Base-by-base conservation (phyloP, 2,329 filamentous ascomycete genomes). In the Coniochaeta sp. region DNA sequence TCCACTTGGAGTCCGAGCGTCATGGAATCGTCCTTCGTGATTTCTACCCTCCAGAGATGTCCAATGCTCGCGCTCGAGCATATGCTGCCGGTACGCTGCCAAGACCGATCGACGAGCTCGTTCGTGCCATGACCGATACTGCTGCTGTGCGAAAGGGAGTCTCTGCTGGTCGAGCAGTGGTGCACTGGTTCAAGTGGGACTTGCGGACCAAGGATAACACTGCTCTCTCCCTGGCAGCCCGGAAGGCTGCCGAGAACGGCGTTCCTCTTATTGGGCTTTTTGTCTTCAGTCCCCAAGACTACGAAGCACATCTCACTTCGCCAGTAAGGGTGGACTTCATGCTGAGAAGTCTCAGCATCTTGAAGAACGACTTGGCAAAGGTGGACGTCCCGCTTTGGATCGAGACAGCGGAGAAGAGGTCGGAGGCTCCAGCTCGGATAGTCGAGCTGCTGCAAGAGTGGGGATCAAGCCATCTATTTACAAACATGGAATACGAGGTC, bases 181-280 rank as follows among this genome's bases (percentile, higher is more conserved):
- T 96, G 0, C 90, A 96, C 73, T 96, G 92, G 92, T 96, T 93
- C 78, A 96, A 95, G 74, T 86, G 84, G 68, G 93, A 96, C 71
- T 74, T 96, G 57, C 82, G 92, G 2, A 79, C 82, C 1, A 72
- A 75, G 0, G 93, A 97, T 71, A 96, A 96, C 70, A 88, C 83
- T 9, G 84, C 84, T 0, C 73, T 96, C 26, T 80, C 82, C 36
- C 73, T 86, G 62, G 92, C 92, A 0, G 86, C 83, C 59, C 75
- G 85, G 60, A 80, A 81, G 56, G 71, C 70, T 0, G 61, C 55
- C 2, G 62, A 58, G n/a, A 65, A 63, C 0, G 65, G 66, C 0
- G 67, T 93, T 0, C 88, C 91, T 1, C 75, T 96, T 40, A 83
- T 96, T 40, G 84, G 85, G 59, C 73, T 96, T 55, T 96, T 92